Conservation (phyloP, 176 grass and related monocot genomes). For the Avena sativa region DNA sequence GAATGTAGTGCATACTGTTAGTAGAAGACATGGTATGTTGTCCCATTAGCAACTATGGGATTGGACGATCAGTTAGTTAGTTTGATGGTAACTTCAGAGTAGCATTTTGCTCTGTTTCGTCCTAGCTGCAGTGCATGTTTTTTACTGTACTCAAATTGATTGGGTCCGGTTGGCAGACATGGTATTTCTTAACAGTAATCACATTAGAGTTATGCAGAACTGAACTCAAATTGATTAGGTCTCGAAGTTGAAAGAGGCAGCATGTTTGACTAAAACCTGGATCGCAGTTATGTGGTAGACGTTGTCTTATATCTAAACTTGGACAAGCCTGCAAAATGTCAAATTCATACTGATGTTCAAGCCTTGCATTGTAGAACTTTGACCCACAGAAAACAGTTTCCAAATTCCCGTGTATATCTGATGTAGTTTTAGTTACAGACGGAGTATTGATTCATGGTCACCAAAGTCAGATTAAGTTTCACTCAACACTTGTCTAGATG, state of each 20-base stretch:
- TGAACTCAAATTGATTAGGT: slow-evolving; percentile 4
- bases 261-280: neutral
- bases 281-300: no score
- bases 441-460: neutral
- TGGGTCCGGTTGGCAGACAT: no score
- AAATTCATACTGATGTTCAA: neutral
- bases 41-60: no score
- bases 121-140: no score
- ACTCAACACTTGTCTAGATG: neutral
- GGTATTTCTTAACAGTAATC: neutral
- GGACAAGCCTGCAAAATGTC: neutral
- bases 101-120: no score
- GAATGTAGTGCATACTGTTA: neutral
- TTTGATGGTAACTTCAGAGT: no score
- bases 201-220: neutral
- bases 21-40: no score
- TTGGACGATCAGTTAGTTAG: no score
- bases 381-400: neutral
- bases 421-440: slow-evolving; percentile 25
- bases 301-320: slow-evolving; percentile 17
- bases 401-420: neutral
- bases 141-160: no score
- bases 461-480: slow-evolving; percentile 4
- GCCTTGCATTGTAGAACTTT: slow-evolving; percentile 16
- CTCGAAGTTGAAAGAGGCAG: neutral